Evolutionary conservation across 2,329 filamentous ascomycete genomes (phyloP), one percentile per base, ranked within the genome.

Genomic region (Raffaelea albimanens): DNA sequence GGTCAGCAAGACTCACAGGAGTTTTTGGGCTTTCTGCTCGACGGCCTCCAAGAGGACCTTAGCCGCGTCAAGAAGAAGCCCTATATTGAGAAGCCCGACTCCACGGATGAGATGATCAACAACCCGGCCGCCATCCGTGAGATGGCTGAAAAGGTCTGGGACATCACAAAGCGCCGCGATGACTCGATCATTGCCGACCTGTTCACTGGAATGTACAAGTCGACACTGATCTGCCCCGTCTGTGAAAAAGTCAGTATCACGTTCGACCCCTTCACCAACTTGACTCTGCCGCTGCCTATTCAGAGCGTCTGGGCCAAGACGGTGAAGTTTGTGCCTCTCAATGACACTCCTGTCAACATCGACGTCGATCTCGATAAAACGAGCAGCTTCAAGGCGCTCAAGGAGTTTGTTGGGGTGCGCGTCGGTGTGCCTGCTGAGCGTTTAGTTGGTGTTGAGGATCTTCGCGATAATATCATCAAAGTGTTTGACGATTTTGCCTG

Each of bases 161-260:
- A 87, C 52, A 95, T 95, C 50, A 95, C 95, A 55, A 87, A 88
- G 60, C 83, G 84, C 53, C 83, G 93, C 45, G 95, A 98, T 56
- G 89, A 97, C 60, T 97, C 93, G 0, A 85, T 97, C 38, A 87
- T 96, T 55, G 91, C 88, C 49, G 93, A 98, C 61, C 74, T 98
- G 11, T 98, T 98, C 64, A 94, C 88, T 20, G 93, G 93, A 53
- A 88, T 97, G 76, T 98, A 97, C 76, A 96, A 97, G 69, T 97
- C 94, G 40, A 97, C 91, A 0, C 77, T 98, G 53, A 84, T 93
- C 53, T 98, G 93, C 60, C 93, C 93, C 0, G 78, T 76, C 8
- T 98, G 93, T 63, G 77, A 84, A 56, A 98, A 97, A 68, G 85
- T 97, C 65, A 96, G 90, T 76, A 95, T 98, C 58, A 97, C 93